These are phyloP conservation scores for Nakazawaea pomicola DNA, from an alignment of 805 yeast genomes.

Conservation along the genomic window DNA sequence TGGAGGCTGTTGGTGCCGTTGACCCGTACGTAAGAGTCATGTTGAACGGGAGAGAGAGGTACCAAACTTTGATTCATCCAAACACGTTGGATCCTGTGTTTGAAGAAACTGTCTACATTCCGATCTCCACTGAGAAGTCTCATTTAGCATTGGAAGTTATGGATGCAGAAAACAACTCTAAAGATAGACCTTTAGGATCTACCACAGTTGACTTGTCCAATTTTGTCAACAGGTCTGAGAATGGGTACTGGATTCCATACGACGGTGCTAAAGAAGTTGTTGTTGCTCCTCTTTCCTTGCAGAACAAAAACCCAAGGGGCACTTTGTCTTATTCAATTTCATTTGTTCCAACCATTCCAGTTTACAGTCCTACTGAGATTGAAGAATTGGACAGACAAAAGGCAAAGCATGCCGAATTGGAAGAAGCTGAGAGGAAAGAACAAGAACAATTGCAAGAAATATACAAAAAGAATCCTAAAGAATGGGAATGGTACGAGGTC, in stretches of 20 bases:
- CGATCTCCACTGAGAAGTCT: slow-evolving; percentile 58
- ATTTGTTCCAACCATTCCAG: slow-evolving; percentile 62
- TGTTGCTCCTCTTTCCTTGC: slow-evolving; percentile 25
- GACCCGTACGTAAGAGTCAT: slow-evolving; percentile 68
- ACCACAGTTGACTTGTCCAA: slow-evolving; percentile 45
- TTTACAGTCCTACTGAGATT: slow-evolving; percentile 54
- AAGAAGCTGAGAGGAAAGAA: slow-evolving; percentile 33
- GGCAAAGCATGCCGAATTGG: slow-evolving; percentile 30
- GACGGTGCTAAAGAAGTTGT: slow-evolving; percentile 46
- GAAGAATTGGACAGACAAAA: slow-evolving; percentile 40
- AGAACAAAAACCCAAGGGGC: slow-evolving; percentile 45
- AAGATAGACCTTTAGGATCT: slow-evolving; percentile 62
- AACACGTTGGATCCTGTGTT: slow-evolving; percentile 53
- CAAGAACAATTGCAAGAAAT: slow-evolving; percentile 45
- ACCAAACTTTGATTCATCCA: slow-evolving; percentile 49
- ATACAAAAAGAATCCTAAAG: slow-evolving; percentile 51
- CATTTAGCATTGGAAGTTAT: slow-evolving; percentile 51
- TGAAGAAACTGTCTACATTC: slow-evolving; percentile 54
- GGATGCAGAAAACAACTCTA: slow-evolving; percentile 62
- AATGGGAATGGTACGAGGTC: slow-evolving; percentile 58
- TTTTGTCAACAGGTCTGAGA: slow-evolving; percentile 36
- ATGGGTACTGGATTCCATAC: slow-evolving; percentile 36
- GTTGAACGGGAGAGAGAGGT: slow-evolving; percentile 53
- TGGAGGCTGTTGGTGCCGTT: slow-evolving; percentile 66
- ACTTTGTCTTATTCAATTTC: slow-evolving; percentile 48